Evolutionary conservation across 345 rosid genomes (phyloP).

Genomic region (Gossypium bickii): DNA sequence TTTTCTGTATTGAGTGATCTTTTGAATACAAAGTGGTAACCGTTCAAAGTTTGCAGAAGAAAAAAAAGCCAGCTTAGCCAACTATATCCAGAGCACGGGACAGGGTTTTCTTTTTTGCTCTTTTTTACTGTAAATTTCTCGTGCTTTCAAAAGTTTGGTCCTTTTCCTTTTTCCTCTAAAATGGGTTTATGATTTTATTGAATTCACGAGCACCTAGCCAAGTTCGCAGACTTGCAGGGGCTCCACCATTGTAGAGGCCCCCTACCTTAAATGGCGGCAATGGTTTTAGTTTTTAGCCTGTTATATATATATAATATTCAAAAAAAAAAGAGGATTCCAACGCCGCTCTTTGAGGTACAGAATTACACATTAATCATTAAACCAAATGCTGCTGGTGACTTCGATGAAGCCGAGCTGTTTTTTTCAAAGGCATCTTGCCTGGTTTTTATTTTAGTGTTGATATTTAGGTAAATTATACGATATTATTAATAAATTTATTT

Average conservation of each 20-base stretch:
- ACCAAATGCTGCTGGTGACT: background rate
- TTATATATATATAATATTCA: background rate
- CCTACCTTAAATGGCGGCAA: background rate
- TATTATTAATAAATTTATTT: too few species aligned
- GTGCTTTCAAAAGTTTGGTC: constrained; percentile 10
- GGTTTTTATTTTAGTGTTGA: background rate
- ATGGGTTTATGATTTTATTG: background rate
- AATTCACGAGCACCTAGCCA: background rate
- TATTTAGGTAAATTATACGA: too few species aligned
- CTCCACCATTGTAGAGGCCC: background rate
- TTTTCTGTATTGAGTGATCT: background rate
- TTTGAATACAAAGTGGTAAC: background rate
- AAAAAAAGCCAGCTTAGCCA: background rate
- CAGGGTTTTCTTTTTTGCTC: background rate
- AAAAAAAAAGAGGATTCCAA: background rate
- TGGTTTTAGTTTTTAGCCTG: background rate
- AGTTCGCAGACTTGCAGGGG: background rate
- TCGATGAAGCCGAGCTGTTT: background rate
- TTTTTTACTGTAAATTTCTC: background rate
- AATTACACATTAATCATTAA: background rate
- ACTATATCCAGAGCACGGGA: background rate
- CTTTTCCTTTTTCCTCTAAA: background rate
- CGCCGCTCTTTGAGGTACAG: background rate
- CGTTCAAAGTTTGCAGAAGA: constrained; percentile 6
- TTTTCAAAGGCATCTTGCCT: background rate